Percentiles rank a stretch among this genome's conserved stretches.
Conservation (phyloP, 2,329 filamentous ascomycete genomes). For the Trichoderma koningii region DNA sequence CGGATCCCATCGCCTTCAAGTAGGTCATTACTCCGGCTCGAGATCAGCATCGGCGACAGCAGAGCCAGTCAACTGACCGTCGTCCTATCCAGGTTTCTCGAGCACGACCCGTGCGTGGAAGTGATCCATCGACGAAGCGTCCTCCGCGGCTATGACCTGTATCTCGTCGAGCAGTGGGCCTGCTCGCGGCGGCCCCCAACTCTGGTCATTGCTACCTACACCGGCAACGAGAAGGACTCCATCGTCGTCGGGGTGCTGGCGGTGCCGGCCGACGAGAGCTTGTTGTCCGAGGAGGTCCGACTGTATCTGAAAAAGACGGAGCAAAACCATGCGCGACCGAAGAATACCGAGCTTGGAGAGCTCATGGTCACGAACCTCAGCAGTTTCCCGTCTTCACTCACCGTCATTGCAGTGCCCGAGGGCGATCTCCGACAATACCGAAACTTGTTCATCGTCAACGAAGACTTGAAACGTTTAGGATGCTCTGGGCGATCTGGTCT, state of each 20-base stretch:
- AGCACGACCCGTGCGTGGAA: slow-evolving; percentile 76
- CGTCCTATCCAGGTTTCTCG: slow-evolving; percentile 63
- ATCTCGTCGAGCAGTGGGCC: slow-evolving; percentile 96
- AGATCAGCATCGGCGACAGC: neutral
- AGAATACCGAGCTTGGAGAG: slow-evolving; percentile 78
- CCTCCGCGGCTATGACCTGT: slow-evolving; percentile 85
- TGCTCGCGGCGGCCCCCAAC: slow-evolving; percentile 89
- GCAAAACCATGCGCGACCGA: slow-evolving; percentile 80
- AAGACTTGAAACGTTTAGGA: slow-evolving; percentile 86
- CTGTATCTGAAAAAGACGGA: slow-evolving; percentile 85
- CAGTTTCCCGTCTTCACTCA: slow-evolving; percentile 86
- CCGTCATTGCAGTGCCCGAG: slow-evolving; percentile 85
- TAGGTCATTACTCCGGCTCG: slow-evolving; percentile 35
- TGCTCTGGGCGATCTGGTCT: slow-evolving; percentile 89
- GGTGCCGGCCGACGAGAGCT: slow-evolving; percentile 75
- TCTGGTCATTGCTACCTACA: slow-evolving; percentile 89
- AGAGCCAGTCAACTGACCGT: neutral
- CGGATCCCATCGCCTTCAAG: slow-evolving; percentile 61
- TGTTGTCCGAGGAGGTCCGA: slow-evolving; percentile 77
- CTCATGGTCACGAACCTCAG: slow-evolving; percentile 94
- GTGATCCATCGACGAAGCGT: slow-evolving; percentile 71
- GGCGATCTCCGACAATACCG: slow-evolving; percentile 81
- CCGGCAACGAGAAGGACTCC: slow-evolving; percentile 76
- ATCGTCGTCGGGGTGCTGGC: slow-evolving; percentile 80
- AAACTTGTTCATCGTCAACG: slow-evolving; percentile 88